phyloP scores from a whole-genome alignment of 495 filamentous ascomycete species.

The Trichoderma reesei region DNA sequence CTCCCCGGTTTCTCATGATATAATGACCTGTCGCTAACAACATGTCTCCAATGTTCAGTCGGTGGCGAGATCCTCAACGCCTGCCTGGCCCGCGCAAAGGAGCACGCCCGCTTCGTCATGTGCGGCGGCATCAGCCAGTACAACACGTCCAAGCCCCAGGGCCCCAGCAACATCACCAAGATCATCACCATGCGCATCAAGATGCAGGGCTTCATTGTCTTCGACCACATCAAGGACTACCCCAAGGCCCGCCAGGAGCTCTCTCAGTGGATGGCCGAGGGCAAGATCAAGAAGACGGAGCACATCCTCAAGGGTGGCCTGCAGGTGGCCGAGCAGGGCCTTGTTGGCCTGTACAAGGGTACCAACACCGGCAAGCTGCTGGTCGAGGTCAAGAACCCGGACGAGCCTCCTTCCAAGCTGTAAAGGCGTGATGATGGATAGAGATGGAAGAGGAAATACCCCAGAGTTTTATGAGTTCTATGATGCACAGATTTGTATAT shows the following conservation, averaged over 20 bases:
- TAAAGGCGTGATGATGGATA: background rate
- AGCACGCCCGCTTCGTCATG: slow-evolving; percentile 48
- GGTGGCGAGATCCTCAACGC: slow-evolving; percentile 54
- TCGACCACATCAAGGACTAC: slow-evolving; percentile 35
- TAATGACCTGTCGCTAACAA: background rate
- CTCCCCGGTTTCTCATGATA: background rate
- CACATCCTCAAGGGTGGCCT: slow-evolving; percentile 43
- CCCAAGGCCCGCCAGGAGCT: slow-evolving; percentile 32
- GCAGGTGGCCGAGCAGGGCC: slow-evolving; percentile 36
- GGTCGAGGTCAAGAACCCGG: slow-evolving; percentile 13
- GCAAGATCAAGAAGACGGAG: slow-evolving; percentile 42
- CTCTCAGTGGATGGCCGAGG: slow-evolving; percentile 36
- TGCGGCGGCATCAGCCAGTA: slow-evolving; percentile 43
- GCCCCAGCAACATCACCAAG: slow-evolving; percentile 30
- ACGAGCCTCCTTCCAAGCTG: slow-evolving; percentile 10
- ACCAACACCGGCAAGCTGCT: slow-evolving; percentile 30
- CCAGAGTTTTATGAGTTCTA: background rate
- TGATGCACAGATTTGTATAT: background rate
- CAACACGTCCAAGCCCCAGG: slow-evolving; percentile 21
- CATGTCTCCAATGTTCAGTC: slow-evolving; percentile 16
- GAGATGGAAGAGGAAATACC: background rate
- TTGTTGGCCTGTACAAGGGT: slow-evolving; percentile 42
- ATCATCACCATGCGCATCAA: slow-evolving; percentile 30
- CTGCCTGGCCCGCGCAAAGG: slow-evolving; percentile 46
- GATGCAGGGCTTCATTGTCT: slow-evolving; percentile 51